A percentile compares a stretch with the other conserved stretches of the same genome.
Conservation (phyloP, 371 early-diverging fungal genomes). For the Syncephalastrum racemosum region DNA sequence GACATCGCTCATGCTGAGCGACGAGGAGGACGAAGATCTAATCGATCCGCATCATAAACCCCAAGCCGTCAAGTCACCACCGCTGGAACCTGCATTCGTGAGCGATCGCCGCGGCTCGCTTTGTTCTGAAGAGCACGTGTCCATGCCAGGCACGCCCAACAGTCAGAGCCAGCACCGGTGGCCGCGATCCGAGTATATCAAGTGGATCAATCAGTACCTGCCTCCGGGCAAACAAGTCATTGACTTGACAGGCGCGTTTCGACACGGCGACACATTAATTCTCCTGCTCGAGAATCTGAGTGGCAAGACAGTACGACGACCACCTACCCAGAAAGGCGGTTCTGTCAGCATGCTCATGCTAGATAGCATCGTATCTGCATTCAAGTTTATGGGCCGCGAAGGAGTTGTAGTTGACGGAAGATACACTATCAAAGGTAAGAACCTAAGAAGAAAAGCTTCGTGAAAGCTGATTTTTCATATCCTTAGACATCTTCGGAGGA, state of each 20-base stretch:
- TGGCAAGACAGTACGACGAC: conserved; percentile 43
- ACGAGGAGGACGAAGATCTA: conserved; percentile 24
- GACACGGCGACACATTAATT: conserved; percentile 54
- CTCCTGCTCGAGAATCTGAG: conserved; percentile 53
- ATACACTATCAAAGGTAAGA: conserved; percentile 51
- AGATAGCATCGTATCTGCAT: conserved; percentile 55
- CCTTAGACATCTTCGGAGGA: conserved; percentile 54
- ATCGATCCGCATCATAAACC: conserved; percentile 27
- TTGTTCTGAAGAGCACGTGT: not conserved
- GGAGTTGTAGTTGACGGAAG: conserved; percentile 51
- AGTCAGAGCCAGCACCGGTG: conserved; percentile 14
- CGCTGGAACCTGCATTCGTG: not conserved
- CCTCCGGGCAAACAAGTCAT: conserved; percentile 36
- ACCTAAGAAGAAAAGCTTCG: not conserved
- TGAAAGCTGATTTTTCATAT: not conserved
- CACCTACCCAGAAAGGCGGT: conserved; percentile 25
- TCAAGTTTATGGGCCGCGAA: conserved; percentile 60
- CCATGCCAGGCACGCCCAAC: conserved; percentile 3
- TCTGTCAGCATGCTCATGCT: conserved; percentile 42
- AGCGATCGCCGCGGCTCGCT: conserved; percentile 8
- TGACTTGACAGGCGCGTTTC: conserved; percentile 47
- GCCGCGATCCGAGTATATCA: conserved; percentile 49
- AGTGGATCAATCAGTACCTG: conserved; percentile 59
- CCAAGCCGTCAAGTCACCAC: not conserved
- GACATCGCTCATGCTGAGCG: conserved; percentile 12